A percentile compares a stretch with the other conserved stretches of the same genome.
phyloP scores from a whole-genome alignment of 129 eudicot genomes.

The Erigeron canadensis region DNA sequence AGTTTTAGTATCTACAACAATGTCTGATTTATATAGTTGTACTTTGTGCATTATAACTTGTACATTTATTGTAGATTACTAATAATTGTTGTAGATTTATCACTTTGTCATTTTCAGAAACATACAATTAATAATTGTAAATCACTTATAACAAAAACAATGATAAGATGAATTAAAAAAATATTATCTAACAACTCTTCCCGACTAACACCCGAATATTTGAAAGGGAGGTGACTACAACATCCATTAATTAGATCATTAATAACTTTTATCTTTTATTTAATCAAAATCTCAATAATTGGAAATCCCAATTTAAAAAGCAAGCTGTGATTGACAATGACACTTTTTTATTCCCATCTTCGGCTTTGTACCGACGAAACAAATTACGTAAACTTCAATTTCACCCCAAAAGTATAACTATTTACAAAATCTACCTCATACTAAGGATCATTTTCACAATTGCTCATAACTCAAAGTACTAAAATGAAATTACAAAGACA shows the following conservation, averaged over 20 bases:
- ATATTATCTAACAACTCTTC: too few species aligned
- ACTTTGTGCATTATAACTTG: too few species aligned
- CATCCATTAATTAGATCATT: conserved; percentile 5
- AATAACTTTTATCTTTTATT: conserved; percentile 1
- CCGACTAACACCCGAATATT: neutral
- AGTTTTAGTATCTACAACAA: too few species aligned
- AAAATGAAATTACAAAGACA: neutral
- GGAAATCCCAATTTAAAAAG: conserved; percentile 2
- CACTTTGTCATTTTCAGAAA: too few species aligned
- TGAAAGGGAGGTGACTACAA: neutral
- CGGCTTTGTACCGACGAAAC: conserved; percentile 11
- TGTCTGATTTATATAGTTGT: too few species aligned
- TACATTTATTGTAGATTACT: too few species aligned
- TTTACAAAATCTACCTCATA: neutral
- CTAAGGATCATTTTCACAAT: neutral
- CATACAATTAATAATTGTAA: too few species aligned
- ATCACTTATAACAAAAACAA: too few species aligned
- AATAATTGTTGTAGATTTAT: too few species aligned
- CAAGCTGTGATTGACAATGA: conserved; percentile 23
- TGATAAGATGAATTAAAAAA: too few species aligned
- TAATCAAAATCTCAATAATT: neutral
- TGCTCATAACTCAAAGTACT: neutral
- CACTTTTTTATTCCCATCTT: neutral
- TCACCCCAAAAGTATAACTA: neutral
- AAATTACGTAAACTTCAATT: neutral